These are phyloP conservation scores for Termitomyces heimii DNA, from an alignment of 768 basidiomycete species.

Conservation along the genomic window DNA sequence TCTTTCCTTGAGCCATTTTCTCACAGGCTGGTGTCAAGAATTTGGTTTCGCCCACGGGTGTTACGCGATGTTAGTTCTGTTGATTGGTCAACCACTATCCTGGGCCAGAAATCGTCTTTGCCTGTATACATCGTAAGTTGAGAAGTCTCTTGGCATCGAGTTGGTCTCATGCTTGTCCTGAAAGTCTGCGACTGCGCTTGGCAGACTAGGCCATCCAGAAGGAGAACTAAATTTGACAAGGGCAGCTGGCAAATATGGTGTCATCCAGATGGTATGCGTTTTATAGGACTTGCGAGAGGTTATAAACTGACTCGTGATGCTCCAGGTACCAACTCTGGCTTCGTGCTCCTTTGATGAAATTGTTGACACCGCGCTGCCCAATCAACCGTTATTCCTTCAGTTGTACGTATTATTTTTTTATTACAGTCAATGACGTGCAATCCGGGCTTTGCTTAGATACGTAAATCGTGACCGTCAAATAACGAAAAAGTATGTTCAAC, in stretches of 20 bases:
- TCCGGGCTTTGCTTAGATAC: neutral
- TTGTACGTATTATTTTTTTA: neutral
- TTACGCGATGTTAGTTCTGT: neutral
- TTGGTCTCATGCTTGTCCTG: neutral
- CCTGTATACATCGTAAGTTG: neutral
- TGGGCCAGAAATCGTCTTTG: neutral
- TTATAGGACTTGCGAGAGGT: neutral
- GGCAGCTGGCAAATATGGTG: neutral
- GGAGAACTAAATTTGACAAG: neutral
- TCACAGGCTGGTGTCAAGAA: neutral
- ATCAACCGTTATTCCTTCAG: neutral
- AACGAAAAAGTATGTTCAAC: slow-evolving; percentile 79
- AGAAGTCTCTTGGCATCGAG: neutral
- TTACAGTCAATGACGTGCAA: neutral
- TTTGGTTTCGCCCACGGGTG: neutral
- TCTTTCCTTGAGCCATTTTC: neutral
- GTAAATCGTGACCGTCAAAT: slow-evolving; percentile 48
- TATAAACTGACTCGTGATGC: neutral
- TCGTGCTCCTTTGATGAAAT: slow-evolving; percentile 54
- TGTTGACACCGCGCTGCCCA: neutral
- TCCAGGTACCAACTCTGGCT: slow-evolving; percentile 82
- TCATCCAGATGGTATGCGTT: neutral
- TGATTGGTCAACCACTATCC: neutral
- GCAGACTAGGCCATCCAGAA: neutral
- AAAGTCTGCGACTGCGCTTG: neutral